Evolutionary conservation across 208 protist genomes (phyloP), one percentile per base, ranked within the genome.

Genomic region (Acanthamoeba pearcei): DNA sequence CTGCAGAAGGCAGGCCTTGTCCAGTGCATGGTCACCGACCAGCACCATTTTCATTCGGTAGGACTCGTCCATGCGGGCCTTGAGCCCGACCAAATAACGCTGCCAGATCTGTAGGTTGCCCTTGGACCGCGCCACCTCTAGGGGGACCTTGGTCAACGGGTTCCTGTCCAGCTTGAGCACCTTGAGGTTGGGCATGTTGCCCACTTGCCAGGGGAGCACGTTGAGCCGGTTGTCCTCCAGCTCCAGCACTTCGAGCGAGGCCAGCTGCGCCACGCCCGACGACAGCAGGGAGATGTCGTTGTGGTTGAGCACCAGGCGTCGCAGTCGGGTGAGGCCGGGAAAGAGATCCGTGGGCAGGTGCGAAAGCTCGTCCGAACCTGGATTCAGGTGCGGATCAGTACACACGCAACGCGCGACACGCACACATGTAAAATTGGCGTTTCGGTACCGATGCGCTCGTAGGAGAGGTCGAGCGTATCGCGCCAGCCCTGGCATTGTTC

Each of bases 11-110:
- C 10, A 53, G 29, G 86, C 66, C 38, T 76, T 92, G 60, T 78
- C 86, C 38, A 57, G 12, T 6, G 29, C 70, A 24, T 68, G 22
- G 27, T 78, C 86, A 19, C 86, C 86, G 0, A 92, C 62, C 35
- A 92, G 15, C 15, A 92, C 46, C 64, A 92, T 70, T n/a, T 78
- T 92, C 64, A 92, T 78, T 17, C 86, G 19, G 66, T 92, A 92
- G 86, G 86, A 92, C 66, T 92, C 86, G 86, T 92, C 86, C 86
- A 92, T 92, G 57, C 66, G 57, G 24, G 57, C 86, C 49, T 92
- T 92, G 46, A 92, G 86, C 6, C 66, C 64, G 13, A 57, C 29
- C 35, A 92, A 24, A 60, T 92, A 92, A 6, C 64, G 32, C 62
- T 78, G 86, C 57, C 57, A 78, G n/a, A 92, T 27, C 24, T 49